Evolutionary conservation across 805 yeast genomes (phyloP).

Genomic region (Lachancea quebecensis): DNA sequence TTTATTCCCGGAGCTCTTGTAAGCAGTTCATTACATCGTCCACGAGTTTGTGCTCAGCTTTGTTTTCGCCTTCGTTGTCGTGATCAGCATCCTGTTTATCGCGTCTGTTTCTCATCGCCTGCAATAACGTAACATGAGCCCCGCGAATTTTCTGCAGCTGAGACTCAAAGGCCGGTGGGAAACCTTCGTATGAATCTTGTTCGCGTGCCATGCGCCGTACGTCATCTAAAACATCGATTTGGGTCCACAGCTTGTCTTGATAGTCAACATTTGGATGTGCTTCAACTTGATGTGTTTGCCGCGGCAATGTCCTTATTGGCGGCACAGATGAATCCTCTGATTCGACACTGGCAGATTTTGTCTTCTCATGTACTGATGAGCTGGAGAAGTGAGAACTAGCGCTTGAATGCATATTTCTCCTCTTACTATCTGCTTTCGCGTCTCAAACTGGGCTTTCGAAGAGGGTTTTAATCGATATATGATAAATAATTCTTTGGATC

Average conservation of each 20-base stretch:
- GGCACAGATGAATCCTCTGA: not conserved
- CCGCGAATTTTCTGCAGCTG: slow-evolving; percentile 43
- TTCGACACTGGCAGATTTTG: not conserved
- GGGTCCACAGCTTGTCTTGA: slow-evolving; percentile 81
- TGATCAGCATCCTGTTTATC: slow-evolving; percentile 12
- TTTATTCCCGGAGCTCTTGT: not conserved
- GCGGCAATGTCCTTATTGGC: slow-evolving; percentile 8
- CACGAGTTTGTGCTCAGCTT: slow-evolving; percentile 4
- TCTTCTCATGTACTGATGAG: not conserved
- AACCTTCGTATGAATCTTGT: slow-evolving; percentile 37
- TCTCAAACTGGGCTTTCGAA: not conserved
- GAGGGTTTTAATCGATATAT: not conserved
- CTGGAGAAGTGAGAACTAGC: slow-evolving; percentile 4
- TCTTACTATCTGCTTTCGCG: not conserved
- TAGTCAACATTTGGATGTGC: slow-evolving; percentile 52
- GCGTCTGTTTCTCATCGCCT: slow-evolving; percentile 26
- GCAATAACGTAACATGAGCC: slow-evolving; percentile 45
- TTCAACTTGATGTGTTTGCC: slow-evolving; percentile 2
- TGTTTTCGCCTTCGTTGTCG: slow-evolving; percentile 9
- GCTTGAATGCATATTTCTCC: not conserved
- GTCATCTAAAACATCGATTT: slow-evolving; percentile 77
- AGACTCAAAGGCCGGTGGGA: slow-evolving; percentile 35
- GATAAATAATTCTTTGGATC: not conserved
- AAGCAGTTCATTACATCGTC: slow-evolving; percentile 6
- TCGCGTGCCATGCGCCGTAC: slow-evolving; percentile 53